These are phyloP conservation scores for Umbelopsis sp. DNA, from an alignment of 371 early-diverging fungal genomes.

Conservation along the genomic window DNA sequence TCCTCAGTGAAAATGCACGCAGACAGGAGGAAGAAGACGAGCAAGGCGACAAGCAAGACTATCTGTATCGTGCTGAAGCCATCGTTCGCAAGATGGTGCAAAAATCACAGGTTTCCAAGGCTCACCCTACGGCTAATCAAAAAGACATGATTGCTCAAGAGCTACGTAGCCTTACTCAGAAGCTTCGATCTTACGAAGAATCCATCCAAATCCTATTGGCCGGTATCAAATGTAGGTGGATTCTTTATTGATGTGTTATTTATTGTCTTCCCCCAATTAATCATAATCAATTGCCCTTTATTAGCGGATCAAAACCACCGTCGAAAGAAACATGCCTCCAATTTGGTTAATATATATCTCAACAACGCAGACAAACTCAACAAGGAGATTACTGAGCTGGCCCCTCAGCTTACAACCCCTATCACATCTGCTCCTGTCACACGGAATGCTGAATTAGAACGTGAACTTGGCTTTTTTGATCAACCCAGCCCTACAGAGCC, in stretches of 20 bases:
- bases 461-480: constrained; percentile 40
- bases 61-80: constrained; percentile 48
- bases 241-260: background rate
- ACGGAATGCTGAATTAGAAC: constrained; percentile 46
- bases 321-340: constrained; percentile 56
- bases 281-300: background rate
- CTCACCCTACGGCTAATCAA: constrained; percentile 1
- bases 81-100: constrained; percentile 32
- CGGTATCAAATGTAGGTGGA: constrained; percentile 63
- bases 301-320: constrained; percentile 59
- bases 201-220: constrained; percentile 62
- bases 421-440: constrained; percentile 33
- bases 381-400: constrained; percentile 36
- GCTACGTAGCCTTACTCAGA: constrained; percentile 25
- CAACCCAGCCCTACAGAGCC: constrained; percentile 13
- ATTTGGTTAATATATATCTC: constrained; percentile 49
- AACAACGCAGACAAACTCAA: constrained; percentile 53
- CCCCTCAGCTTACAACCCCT: constrained; percentile 36
- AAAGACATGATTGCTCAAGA: constrained; percentile 3
- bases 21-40: constrained; percentile 21
- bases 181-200: constrained; percentile 59
- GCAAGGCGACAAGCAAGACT: constrained; percentile 35
- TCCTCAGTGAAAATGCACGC: constrained; percentile 1
- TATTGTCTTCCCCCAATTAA: constrained; percentile 1
- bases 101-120: constrained; percentile 9